Base-by-base conservation (phyloP, 2,329 filamentous ascomycete species). In the Ascochyta viciae-villosae region DNA sequence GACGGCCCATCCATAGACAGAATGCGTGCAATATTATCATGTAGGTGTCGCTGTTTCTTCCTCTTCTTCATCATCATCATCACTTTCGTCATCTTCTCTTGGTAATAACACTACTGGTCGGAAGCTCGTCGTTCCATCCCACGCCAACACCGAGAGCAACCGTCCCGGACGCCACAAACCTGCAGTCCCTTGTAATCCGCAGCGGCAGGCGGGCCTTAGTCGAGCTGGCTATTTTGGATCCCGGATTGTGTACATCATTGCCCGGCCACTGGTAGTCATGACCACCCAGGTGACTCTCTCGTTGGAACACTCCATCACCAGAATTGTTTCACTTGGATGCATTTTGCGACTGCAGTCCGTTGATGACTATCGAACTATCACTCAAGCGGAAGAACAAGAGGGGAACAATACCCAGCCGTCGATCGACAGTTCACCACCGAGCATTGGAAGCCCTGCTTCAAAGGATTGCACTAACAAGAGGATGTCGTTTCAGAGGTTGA, bases 401-500 rank as follows among this genome's bases (percentile, higher is more conserved):
- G 45, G 24, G 39, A 19, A 39, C 37, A 34, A 26, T 19, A 38
- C 31, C 29, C 47, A 38, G 12, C 33, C 29, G 31, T 51, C 41
- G 53, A 51, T 56, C 38, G 47, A 42, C 31, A 43, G 13, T 29
- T 34, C 26, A 26, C 34, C 12, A 27, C 47, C 33, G 19, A 51
- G 29, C 37, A 35, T 29, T 37, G 46, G 54, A 48, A 54, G 57
- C 42, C 42, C 54, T 55, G 42, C 31, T 23, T 54, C 43, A 22
- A 54, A 48, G 34, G 50, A 44, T 34, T 50, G 33, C 52, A 37
- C 34, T 35, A 54, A 10, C 40, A 61, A 51, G 54, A 63, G 61
- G 19, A 68, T 67, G 60, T 61, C 64, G 16, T 64, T 65, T 23
- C 56, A 61, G 22, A 68, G 61, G 49, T 54, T 61, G 24, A 71